A percentile compares a stretch with the other conserved stretches of the same genome.
phyloP scores from a whole-genome alignment of 176 grass and related monocot species.

The maize (Zea mays) region DNA sequence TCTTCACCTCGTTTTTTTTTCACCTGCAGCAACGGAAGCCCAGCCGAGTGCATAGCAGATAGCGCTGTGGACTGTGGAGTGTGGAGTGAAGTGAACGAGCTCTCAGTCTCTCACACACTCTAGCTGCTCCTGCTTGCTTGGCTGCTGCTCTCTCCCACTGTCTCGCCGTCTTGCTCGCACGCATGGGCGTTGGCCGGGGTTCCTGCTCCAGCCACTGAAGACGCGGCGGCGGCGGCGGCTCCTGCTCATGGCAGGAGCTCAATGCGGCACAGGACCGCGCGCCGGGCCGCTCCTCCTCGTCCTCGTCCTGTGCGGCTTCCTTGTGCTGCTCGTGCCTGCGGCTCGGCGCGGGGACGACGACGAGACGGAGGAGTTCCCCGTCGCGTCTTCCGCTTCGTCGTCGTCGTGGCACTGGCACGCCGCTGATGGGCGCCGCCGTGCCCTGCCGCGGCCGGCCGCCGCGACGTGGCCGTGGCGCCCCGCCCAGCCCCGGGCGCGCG shows the following conservation, averaged over 20 bases:
- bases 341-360: constrained; percentile 11
- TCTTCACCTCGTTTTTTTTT: too few species aligned
- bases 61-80: too few species aligned
- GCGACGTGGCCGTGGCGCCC: not conserved
- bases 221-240: not conserved
- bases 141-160: not conserved
- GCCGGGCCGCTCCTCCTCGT: constrained; percentile 25
- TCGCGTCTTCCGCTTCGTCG: not conserved
- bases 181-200: constrained; percentile 29
- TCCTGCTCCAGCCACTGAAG: not conserved
- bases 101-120: not conserved
- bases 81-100: too few species aligned
- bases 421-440: too few species aligned
- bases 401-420: not conserved
- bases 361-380: not conserved
- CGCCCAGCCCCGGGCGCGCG: constrained; percentile 31
- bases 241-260: constrained; percentile 54
- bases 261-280: constrained; percentile 27
- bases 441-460: too few species aligned
- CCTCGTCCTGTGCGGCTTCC: constrained; percentile 25
- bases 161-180: not conserved
- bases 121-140: not conserved
- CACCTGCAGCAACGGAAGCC: too few species aligned
- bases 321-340: constrained; percentile 39
- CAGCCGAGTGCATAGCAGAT: too few species aligned